Base-by-base conservation (phyloP, 805 yeast genomes). In the Geotrichum ghanense region DNA sequence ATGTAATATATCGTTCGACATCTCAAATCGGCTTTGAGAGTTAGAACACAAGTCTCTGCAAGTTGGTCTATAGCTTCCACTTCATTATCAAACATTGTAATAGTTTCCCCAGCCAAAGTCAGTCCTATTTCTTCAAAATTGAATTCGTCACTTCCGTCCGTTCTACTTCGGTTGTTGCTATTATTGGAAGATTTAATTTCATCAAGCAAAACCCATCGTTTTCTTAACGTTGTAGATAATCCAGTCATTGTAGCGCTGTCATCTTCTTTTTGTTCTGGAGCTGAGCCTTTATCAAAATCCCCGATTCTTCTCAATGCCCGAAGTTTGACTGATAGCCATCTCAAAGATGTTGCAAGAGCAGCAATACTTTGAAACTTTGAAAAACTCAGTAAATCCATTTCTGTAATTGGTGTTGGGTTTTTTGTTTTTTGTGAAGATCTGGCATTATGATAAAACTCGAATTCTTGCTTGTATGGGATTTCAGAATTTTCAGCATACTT, bases 291-390 rank as follows among this genome's bases (percentile, higher is more conserved):
- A 17, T 42, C 7, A 19, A 39, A 44, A 22, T 45, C 56, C 9
- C 37, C 45, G n/a, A 67, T 69, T 45, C 74, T 73, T 46, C 74
- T 68, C 56, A 79, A 62, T 3, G 57, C 57, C 0, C 84, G 81
- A 41, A 84, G 67, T 83, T 88, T 80, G 16, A 66, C 55, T 37
- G 76, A 60, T 2, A 79, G 64, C 79, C 87, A 76, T 16, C 69
- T 64, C 1, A 81, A 52, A 3, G 83, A 74, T 12, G 74, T 67
- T 17, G 78, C 64, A 41, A 84, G 64, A 45, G 76, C 64, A 10
- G 80, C 67, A 2, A 79, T 66, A 19, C 73, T 70, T 43, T 71
- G 70, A 51, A 79, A 70, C 12, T 76, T 67, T 12, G 71, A 71
- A 16, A 66, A 59, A 50, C 78, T 84, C 41, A 83, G 64, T 12